Conservation (phyloP, 768 basidiomycete genomes). For the Rhodocollybia butyracea region DNA sequence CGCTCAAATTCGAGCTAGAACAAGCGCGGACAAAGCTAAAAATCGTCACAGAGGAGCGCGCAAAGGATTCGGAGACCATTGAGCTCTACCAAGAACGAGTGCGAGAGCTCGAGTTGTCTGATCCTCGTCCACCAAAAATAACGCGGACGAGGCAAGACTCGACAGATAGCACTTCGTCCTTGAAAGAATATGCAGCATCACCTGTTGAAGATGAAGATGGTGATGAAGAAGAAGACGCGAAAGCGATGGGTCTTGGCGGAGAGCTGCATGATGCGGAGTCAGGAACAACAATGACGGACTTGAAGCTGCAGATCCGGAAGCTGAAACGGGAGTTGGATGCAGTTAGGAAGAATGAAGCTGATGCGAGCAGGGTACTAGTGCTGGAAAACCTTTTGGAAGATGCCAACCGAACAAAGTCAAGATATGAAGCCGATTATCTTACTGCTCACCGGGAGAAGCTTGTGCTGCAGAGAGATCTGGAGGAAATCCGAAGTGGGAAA, state of each 20-base stretch:
- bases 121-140: conserved; percentile 2
- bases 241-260: conserved; percentile 63
- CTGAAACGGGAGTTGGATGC: conserved; percentile 79
- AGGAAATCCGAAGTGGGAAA: conserved; percentile 89
- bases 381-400: conserved; percentile 90
- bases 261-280: conserved; percentile 86
- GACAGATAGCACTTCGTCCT: conserved; percentile 20
- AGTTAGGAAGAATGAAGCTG: conserved; percentile 69
- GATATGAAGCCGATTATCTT: conserved; percentile 88
- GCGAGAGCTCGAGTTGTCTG: conserved; percentile 78
- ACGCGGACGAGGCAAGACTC: conserved; percentile 12
- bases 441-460: conserved; percentile 81
- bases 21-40: conserved; percentile 68
- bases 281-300: conserved; percentile 86
- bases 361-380: conserved; percentile 75
- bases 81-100: conserved; percentile 90
- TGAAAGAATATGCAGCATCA: conserved; percentile 40
- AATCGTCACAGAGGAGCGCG: conserved; percentile 64
- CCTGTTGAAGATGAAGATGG: conserved; percentile 27
- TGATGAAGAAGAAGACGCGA: conserved; percentile 41
- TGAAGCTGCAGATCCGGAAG: conserved; percentile 83
- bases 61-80: conserved; percentile 79
- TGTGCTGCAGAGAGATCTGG: conserved; percentile 73
- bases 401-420: conserved; percentile 83
- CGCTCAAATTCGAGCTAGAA: conserved; percentile 72